Percentiles rank a stretch among this genome's conserved stretches.
phyloP scores from a whole-genome alignment of 169 alveolate genomes.

The Plasmodium vinckei region DNA sequence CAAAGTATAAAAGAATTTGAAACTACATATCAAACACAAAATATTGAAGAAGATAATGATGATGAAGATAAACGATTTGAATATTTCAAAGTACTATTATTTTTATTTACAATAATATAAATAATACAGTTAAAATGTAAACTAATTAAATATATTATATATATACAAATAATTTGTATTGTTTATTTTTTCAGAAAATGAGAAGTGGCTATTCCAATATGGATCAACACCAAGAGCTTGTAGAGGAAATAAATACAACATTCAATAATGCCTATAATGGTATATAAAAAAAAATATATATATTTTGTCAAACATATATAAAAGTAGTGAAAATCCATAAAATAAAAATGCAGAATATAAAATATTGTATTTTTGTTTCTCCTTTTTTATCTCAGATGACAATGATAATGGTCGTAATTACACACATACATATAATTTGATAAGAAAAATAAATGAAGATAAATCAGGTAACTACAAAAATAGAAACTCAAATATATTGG shows the following conservation, averaged over 20 bases:
- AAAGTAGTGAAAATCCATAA: not conserved
- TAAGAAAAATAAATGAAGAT: slow-evolving; percentile 50
- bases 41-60: not conserved
- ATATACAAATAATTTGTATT: not conserved
- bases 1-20: not conserved
- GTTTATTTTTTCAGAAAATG: slow-evolving; percentile 21
- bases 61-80: slow-evolving; percentile 64
- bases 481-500: not conserved
- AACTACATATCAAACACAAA: not conserved
- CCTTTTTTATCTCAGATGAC: not conserved
- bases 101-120: not conserved
- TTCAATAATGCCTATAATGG: slow-evolving; percentile 27
- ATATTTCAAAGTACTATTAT: slow-evolving; percentile 52
- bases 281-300: not conserved
- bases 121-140: not conserved
- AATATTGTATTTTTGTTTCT: not conserved
- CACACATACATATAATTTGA: slow-evolving; percentile 49
- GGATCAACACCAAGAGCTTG: slow-evolving; percentile 26
- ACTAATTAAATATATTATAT: not conserved
- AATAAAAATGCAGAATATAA: not conserved
- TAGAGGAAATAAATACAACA: slow-evolving; percentile 32
- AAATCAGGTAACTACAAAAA: slow-evolving; percentile 23
- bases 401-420: slow-evolving; percentile 3
- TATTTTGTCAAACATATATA: not conserved
- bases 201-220: not conserved